phyloP scores from a whole-genome alignment of 1,284 basidiomycete species.

The Heliocybe sulcata region DNA sequence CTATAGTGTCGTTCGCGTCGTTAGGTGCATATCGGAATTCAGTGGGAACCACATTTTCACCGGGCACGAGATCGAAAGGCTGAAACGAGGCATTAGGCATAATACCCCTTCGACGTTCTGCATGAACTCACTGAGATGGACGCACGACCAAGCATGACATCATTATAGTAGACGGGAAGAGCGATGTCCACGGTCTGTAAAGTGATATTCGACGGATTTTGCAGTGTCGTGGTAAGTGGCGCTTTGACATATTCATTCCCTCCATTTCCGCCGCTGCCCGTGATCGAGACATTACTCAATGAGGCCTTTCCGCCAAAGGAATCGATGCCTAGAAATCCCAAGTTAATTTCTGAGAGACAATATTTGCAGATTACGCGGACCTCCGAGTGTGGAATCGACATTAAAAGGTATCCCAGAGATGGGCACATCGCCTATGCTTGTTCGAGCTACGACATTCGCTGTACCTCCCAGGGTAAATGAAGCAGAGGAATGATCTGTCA shows the following conservation, averaged over 20 bases:
- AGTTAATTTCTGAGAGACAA: conserved; percentile 7
- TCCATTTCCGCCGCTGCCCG: conserved; percentile 52
- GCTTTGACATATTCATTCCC: conserved; percentile 48
- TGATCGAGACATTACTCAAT: conserved; percentile 47
- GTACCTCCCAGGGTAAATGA: conserved; percentile 48
- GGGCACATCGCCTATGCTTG: conserved; percentile 60
- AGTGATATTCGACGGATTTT: conserved; percentile 67
- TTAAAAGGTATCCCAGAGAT: conserved; percentile 61
- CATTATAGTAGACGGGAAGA: conserved; percentile 54
- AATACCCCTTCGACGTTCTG: not conserved
- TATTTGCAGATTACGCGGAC: conserved; percentile 20
- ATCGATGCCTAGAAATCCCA: conserved; percentile 35
- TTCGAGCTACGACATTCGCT: conserved; percentile 56
- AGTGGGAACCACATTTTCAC: conserved; percentile 43
- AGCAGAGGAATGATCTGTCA: conserved; percentile 43
- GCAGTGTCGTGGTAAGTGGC: conserved; percentile 44
- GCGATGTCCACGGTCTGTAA: conserved; percentile 52
- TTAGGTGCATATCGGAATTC: conserved; percentile 67
- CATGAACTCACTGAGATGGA: conserved; percentile 43
- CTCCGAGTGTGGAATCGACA: conserved; percentile 47
- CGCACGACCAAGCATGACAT: conserved; percentile 47
- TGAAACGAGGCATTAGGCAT: conserved; percentile 17
- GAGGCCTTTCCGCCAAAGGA: conserved; percentile 42
- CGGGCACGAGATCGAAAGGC: conserved; percentile 54
- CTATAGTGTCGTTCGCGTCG: conserved; percentile 57